Base-by-base conservation (phyloP, 805 yeast genomes). In the Saccharomyces mikatae region DNA sequence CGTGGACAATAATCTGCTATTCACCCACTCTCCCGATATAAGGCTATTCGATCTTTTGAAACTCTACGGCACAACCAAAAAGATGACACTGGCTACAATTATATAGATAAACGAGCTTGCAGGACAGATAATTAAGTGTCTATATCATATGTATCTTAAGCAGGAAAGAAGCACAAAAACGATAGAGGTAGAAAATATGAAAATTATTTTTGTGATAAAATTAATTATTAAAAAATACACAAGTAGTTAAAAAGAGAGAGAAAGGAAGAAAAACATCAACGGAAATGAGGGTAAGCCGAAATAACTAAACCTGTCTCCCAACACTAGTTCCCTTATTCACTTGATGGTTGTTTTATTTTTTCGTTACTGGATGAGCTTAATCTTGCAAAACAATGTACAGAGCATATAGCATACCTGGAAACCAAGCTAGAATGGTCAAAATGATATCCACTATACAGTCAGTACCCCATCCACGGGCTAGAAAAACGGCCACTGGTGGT, bases 351-450 rank as follows among this genome's bases (percentile, higher is more conserved):
- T 21, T 36, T 17, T 36, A 17, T 36, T 2, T 21, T 36, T 36
- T 36, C 44, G 44, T 17, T 9, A 36, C 6, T 36, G 22, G 13
- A 36, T 36, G 44, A 36, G 44, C 44, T 36, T 17, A 36, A 36
- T 61, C 63, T 50, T 57, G 56, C 32, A 61, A 52, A 47, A 81
- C 88, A 65, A 84, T 73, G 72, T 82, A 86, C 60, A 84, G 69
- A 52, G 92, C 92, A 67, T 86, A 89, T 61, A 86, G 71, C 72
- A 86, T 85, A 74, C 84, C 91, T 65, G 94, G 94, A 84, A 86
- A 84, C 68, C 80, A 83, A 58, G 71, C 71, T 57, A 61, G 56
- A 50, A 63, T 63, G 28, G 72, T 66, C 62, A 83, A 77, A 56
- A 84, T 69, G 60, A 83, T 66, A 76, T 84, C 86, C 67, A 86